A percentile compares a stretch with the other conserved stretches of the same genome.
Conservation (phyloP, 768 basidiomycete genomes). For the Clitopilus passeckerianus region DNA sequence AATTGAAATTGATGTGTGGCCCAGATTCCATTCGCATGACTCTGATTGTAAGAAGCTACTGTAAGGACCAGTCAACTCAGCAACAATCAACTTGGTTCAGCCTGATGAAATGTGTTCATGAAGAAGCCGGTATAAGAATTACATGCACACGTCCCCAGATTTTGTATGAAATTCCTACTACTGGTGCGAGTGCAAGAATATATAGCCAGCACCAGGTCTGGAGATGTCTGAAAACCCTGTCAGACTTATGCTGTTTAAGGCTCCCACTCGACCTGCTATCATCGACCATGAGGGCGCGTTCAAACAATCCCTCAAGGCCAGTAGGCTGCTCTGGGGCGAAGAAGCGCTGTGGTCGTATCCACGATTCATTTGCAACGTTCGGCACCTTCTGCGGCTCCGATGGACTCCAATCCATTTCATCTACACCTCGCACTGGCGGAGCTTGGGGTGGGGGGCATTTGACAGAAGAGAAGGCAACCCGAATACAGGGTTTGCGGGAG, state of each 20-base stretch:
- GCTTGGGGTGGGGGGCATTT: slow-evolving; percentile 17
- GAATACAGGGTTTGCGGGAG: slow-evolving; percentile 52
- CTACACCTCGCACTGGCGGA: slow-evolving; percentile 28
- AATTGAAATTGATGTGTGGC: neutral
- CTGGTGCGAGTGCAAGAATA: slow-evolving; percentile 21
- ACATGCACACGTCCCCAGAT: slow-evolving; percentile 13
- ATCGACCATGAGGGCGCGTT: slow-evolving; percentile 51
- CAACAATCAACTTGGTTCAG: neutral
- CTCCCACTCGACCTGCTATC: slow-evolving; percentile 20
- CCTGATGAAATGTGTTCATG: neutral
- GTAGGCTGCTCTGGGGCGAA: slow-evolving; percentile 78
- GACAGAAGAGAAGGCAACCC: slow-evolving; percentile 59
- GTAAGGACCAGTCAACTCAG: no score
- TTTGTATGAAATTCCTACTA: slow-evolving; percentile 19
- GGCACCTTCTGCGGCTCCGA: slow-evolving; percentile 29
- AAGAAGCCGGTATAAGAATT: neutral
- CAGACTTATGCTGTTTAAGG: neutral
- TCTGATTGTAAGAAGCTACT: no score
- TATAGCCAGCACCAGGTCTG: slow-evolving; percentile 33
- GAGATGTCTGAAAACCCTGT: slow-evolving; percentile 11
- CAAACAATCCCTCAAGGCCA: slow-evolving; percentile 68
- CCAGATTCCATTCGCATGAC: neutral
- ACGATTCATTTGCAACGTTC: slow-evolving; percentile 31
- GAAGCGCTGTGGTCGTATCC: slow-evolving; percentile 69
- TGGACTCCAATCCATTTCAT: slow-evolving; percentile 65